Base-by-base conservation (phyloP, 1,284 basidiomycete genomes). In the Stygiomarasmius scandens region DNA sequence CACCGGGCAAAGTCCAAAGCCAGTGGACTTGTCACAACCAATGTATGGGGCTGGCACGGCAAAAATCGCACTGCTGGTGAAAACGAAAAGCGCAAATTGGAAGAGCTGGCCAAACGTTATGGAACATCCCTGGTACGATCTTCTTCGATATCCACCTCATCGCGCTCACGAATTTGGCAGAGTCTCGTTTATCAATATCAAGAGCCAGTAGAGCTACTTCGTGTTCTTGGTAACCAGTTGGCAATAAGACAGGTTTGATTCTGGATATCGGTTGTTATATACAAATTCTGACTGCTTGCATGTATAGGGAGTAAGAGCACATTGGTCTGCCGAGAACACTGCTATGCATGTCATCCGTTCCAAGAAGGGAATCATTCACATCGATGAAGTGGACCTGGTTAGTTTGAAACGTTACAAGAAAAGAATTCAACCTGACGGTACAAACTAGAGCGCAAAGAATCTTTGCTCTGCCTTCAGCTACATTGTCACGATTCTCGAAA, bases 391-490 rank as follows among this genome's bases (percentile, higher is more conserved):
- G 47, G 87, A 92, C 61, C 70, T 91, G 55, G 90, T 91, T 64
- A 63, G 81, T 75, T 9, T 14, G 11, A 32, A 54, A 9, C 49
- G n/a, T 45, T 14, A 22, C 49, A 20, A 19, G 41, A 24, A n/a
- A n/a, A n/a, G n/a, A n/a, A n/a, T n/a, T 51, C 24, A 20, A 19
- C 43, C 10, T 56, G 24, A 23, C n/a, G 14, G 29, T 32, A n/a
- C 46, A 14, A 19, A 8, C 32, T 64, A 92, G 90, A 76, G 71
- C 58, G 74, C 87, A 60, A 79, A 74, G 58, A 90, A 89, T 65
- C 73, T 93, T 0, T 92, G 90, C 68, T 92, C 90, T 8, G 91
- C 81, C 20, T 92, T 86, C 70, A 90, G 87, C 65, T 92, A 88
- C 66, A 90, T 88, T 63, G 63, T 91, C 44, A 82, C 85, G 2